A percentile compares a stretch with the other conserved stretches of the same genome.
Conservation (phyloP, 805 yeast genomes). For the Suhomyces emberorum region DNA sequence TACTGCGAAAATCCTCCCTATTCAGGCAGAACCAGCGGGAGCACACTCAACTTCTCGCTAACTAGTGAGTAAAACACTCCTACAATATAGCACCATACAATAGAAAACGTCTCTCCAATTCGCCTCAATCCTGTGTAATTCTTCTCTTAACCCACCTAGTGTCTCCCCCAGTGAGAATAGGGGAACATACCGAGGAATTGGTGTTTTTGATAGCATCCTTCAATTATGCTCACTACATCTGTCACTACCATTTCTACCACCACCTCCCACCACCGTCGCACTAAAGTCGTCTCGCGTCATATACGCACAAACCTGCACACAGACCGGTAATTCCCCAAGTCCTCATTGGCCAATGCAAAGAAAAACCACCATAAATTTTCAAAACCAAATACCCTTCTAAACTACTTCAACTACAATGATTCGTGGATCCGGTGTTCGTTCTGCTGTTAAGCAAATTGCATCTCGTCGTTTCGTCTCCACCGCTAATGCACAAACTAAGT, state of each 20-base stretch:
- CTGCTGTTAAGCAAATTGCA: slow-evolving; percentile 23
- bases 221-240: too few species aligned
- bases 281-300: too few species aligned
- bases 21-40: too few species aligned
- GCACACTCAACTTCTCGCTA: slow-evolving; percentile 1
- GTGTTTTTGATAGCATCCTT: too few species aligned
- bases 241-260: neutral
- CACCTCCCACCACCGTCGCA: neutral
- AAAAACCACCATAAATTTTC: slow-evolving; percentile 6
- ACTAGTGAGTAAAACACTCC: too few species aligned
- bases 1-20: too few species aligned
- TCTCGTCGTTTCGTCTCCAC: slow-evolving; percentile 60
- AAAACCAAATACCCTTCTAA: neutral
- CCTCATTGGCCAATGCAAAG: slow-evolving; percentile 4
- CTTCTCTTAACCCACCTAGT: too few species aligned
- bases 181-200: too few species aligned
- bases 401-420: slow-evolving; percentile 24
- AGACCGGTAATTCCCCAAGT: slow-evolving; percentile 1
- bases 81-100: too few species aligned
- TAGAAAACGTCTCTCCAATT: too few species aligned
- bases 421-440: slow-evolving; percentile 40
- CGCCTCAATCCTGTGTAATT: too few species aligned
- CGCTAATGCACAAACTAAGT: slow-evolving; percentile 55
- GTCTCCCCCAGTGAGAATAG: too few species aligned
- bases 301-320: slow-evolving; percentile 3